These are phyloP conservation scores for Spiraea crenata DNA, from an alignment of 331 rosid genomes.

Conservation along the genomic window DNA sequence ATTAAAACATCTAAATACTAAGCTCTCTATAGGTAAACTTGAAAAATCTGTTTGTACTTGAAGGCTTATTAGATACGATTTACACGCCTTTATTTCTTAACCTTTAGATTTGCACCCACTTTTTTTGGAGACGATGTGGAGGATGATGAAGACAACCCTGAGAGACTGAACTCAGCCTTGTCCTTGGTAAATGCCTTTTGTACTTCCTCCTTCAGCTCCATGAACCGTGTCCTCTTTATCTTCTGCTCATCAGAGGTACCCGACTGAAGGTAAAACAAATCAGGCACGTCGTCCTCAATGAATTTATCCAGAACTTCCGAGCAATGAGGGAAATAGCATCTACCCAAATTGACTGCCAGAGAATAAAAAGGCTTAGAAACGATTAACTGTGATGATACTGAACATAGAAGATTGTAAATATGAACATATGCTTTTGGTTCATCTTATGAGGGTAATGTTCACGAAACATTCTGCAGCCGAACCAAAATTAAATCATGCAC, in stretches of 20 bases:
- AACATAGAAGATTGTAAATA: constrained; percentile 3
- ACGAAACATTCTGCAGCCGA: not conserved
- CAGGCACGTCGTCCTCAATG: constrained; percentile 44
- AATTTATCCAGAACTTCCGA: constrained; percentile 56
- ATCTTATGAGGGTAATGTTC: not conserved
- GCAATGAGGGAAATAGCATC: constrained; percentile 47
- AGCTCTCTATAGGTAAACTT: not conserved
- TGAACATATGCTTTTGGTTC: too few species aligned
- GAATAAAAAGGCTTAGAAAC: constrained; percentile 1
- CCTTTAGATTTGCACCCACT: constrained; percentile 21
- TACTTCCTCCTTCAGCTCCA: constrained; percentile 49
- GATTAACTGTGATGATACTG: too few species aligned
- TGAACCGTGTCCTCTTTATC: constrained; percentile 41
- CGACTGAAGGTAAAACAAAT: constrained; percentile 35
- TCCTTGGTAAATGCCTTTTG: constrained; percentile 48
- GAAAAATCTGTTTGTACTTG: not conserved
- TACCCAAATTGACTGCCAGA: constrained; percentile 47
- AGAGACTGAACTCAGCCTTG: constrained; percentile 34
- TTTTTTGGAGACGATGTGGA: constrained; percentile 32
- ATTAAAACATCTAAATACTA: not conserved
- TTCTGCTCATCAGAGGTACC: constrained; percentile 43
- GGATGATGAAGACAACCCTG: constrained; percentile 35
- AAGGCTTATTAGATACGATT: constrained; percentile 24
- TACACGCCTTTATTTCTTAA: constrained; percentile 16
- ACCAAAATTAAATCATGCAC: not conserved